Base-by-base conservation (phyloP, 1,284 basidiomycete genomes). In the Boletellus dicymbophilus region DNA sequence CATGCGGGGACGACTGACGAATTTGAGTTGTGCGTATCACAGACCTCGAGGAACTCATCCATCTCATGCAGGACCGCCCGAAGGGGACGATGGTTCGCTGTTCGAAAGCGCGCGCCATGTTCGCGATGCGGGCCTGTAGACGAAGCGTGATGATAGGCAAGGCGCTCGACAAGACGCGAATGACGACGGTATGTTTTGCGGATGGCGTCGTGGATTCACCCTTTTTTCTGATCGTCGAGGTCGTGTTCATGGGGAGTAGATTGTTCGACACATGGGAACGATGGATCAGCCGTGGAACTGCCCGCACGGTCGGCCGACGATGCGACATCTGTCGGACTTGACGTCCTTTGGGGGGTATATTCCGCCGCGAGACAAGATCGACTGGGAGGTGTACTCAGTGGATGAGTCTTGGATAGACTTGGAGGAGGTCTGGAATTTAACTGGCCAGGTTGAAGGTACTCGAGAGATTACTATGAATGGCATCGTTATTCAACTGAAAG, bases 231-330 rank as follows among this genome's bases (percentile, higher is more conserved):
- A 34, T 28, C 13, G n/a, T n/a, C n/a, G n/a, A n/a, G n/a, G n/a
- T n/a, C n/a, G 30, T 16, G 15, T 6, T 13, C 30, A n/a, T 30
- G 28, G 11, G 9, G 18, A 2, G 25, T 36, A 95, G 90, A 83
- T 98, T 50, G 75, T 99, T 2, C 80, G 81, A 41, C 93, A 98
- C 68, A 97, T 99, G 94, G 93, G 93, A 34, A 88, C 81, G 8
- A 95, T 99, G 76, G 93, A 98, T 59, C 94, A 98, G 63, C 97
- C 95, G 1, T 99, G 97, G 94, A 93, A 96, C 53, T 98, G 95
- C 65, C 95, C 96, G 3, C 95, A 98, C 65, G 95, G 95, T 5
- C 75, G 95, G 38, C 96, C 96, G 2, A 99, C 95, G 8, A 97
- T 98, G 93, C 84, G 95, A 22, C 93, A 95, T 73, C 70, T 95